phyloP scores from a whole-genome alignment of 805 yeast species.

The Metschnikowia baotianmanensis region DNA sequence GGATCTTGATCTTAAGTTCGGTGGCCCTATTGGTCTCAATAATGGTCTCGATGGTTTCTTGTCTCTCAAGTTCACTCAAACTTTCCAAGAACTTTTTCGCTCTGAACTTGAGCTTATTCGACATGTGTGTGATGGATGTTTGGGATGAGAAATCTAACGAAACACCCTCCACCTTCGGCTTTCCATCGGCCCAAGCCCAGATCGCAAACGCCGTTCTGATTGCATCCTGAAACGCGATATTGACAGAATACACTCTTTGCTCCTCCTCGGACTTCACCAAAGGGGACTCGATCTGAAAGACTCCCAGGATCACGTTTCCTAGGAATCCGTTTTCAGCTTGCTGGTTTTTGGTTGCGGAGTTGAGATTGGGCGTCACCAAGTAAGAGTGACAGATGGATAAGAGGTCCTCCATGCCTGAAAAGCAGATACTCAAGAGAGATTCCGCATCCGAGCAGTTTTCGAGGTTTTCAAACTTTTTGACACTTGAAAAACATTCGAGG shows the following conservation, averaged over 20 bases:
- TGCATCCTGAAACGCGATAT: constrained; percentile 64
- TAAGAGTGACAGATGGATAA: constrained; percentile 58
- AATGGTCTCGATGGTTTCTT: constrained; percentile 69
- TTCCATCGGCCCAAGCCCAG: constrained; percentile 68
- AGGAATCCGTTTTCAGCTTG: constrained; percentile 51
- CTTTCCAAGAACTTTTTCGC: constrained; percentile 64
- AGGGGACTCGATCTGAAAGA: constrained; percentile 70
- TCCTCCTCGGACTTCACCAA: constrained; percentile 48
- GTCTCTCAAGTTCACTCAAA: constrained; percentile 64
- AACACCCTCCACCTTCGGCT: constrained; percentile 14
- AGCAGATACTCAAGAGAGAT: constrained; percentile 43
- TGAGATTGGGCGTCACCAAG: constrained; percentile 36
- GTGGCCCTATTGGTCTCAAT: constrained; percentile 35
- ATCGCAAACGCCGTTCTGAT: constrained; percentile 53
- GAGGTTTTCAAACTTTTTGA: constrained; percentile 19
- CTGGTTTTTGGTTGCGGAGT: constrained; percentile 11
- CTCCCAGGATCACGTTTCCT: constrained; percentile 73
- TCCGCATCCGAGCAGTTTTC: constrained; percentile 35
- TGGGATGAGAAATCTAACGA: constrained; percentile 14
- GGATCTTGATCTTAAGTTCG: constrained; percentile 44
- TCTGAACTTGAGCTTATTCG: constrained; percentile 61
- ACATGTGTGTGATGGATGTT: constrained; percentile 41
- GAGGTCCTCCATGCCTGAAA: constrained; percentile 65
- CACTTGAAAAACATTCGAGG: constrained; percentile 26
- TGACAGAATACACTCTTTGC: constrained; percentile 52